Percentiles rank a stretch among this genome's conserved stretches.
Conservation (phyloP, 2,329 filamentous ascomycete genomes). For the Apiospora arundinis region DNA sequence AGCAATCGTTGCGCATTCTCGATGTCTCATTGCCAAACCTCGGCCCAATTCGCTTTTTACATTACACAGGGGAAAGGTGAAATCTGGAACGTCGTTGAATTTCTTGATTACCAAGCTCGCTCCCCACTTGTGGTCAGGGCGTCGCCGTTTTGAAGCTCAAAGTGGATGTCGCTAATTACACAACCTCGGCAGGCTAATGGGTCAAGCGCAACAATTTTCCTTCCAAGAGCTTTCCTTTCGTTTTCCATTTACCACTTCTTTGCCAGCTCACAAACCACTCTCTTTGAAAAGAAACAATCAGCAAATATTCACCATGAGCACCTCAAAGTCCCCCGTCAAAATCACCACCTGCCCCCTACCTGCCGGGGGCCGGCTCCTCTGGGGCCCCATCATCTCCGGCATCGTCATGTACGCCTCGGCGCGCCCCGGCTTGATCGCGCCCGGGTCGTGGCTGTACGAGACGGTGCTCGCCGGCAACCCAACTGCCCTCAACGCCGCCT, state of each 20-base stretch:
- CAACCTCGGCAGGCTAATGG: not conserved
- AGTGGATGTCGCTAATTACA: too few relatives aligned
- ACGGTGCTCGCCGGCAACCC: not conserved
- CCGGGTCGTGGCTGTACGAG: slow-evolving; percentile 11
- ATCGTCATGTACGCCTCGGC: slow-evolving; percentile 7
- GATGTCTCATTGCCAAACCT: too few relatives aligned
- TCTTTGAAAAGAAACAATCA: too few relatives aligned
- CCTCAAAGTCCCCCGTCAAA: not conserved
- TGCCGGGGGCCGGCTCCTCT: not conserved
- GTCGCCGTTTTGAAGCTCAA: too few relatives aligned
- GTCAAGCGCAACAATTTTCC: not conserved
- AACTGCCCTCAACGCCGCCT: not conserved
- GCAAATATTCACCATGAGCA: not conserved
- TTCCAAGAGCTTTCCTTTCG: not conserved
- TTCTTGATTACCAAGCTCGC: too few relatives aligned
- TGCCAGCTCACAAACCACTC: not conserved
- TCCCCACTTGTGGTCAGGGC: too few relatives aligned
- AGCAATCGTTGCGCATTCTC: too few relatives aligned
- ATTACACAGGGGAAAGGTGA: too few relatives aligned
- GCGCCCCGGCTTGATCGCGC: not conserved
- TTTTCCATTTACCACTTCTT: not conserved
- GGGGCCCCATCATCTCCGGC: slow-evolving; percentile 10
- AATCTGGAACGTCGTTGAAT: too few relatives aligned
- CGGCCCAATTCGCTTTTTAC: too few relatives aligned
- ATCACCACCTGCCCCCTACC: slow-evolving; percentile 7